Evolutionary conservation across 148 eudicot species (phyloP), one percentile per base, ranked within the genome.

Genomic region (Chenopodium quinoa): DNA sequence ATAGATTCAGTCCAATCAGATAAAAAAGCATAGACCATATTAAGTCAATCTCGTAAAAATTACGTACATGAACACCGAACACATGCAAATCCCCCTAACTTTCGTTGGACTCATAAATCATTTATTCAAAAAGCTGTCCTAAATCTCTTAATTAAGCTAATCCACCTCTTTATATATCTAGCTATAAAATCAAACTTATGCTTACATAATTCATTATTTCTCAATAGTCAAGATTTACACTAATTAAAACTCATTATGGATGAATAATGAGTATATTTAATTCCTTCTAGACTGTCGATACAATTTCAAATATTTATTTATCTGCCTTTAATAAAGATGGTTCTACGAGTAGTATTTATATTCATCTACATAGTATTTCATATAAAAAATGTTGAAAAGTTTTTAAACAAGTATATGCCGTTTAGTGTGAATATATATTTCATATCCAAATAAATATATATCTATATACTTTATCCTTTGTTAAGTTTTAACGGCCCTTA

Each of bases 51-150:
- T 78, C 72, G 52, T 19, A 79, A 79, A 75, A 34, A 68, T 27
- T 69, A 54, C 31, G 32, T 29, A 29, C 71, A 66, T 47, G 17
- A 44, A 77, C 82, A 86, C 86, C 65, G 32, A 44, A 77, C 82
- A 86, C 86, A 87, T 84, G 85, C 83, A 79, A 76, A 66, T 48
- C 47, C 32, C 84, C 86, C 82, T 81, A 84, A 79, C 83, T 87
- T 84, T 58, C 81, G 81, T 29, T 82, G 62, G 22, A 81, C 78
- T 72, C 77, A 47, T 46, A 66, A 80, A 72, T 65, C 75, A 22
- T 48, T 56, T 16, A 37, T 19, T 40, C 29, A 13, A 25, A 37
- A 32, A 19, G 7, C 9, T 14, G 19, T 71, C 75, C 29, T 72
- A 72, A 19, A 23, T 72, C 54, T 72, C 54, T 17, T n/a, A 22